Percentiles rank a stretch among this genome's conserved stretches.
Conservation (phyloP, 345 rosid species). For the Firmiana major region DNA sequence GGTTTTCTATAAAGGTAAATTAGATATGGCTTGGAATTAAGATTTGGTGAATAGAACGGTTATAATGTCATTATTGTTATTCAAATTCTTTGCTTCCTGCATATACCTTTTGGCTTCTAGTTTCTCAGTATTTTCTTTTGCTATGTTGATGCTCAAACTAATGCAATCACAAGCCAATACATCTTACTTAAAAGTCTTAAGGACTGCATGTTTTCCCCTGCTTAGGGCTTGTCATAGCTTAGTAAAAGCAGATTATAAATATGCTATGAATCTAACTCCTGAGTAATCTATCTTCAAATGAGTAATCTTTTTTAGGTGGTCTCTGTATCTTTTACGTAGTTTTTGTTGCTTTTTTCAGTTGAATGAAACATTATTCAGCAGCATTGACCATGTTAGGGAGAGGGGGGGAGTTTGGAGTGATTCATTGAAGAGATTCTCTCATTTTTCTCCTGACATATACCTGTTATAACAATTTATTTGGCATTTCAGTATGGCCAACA, state of each 20-base stretch:
- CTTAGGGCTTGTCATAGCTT: background rate
- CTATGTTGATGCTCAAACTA: background rate
- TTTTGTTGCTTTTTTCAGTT: background rate
- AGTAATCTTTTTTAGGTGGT: background rate
- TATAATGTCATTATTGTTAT: background rate
- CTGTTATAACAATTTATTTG: slow-evolving; percentile 6
- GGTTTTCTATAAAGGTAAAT: background rate
- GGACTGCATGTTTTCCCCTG: background rate
- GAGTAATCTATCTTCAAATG: background rate
- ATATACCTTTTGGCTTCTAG: background rate
- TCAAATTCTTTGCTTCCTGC: background rate
- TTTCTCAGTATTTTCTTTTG: background rate
- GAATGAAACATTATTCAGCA: background rate
- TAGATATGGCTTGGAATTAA: background rate
- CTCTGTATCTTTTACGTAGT: background rate
- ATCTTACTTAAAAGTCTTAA: background rate
- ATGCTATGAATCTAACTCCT: background rate
- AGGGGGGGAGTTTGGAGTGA: background rate
- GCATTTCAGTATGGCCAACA: slow-evolving; percentile 64
- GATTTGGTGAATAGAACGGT: background rate
- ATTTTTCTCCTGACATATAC: background rate
- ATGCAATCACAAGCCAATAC: background rate
- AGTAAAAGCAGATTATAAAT: background rate
- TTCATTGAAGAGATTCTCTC: background rate
- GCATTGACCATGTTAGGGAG: background rate